Percentiles rank a stretch among this genome's conserved stretches.
These are phyloP conservation scores for Kluyveromyces sp. DNA, from an alignment of 1,139 yeast species.

Conservation along the genomic window DNA sequence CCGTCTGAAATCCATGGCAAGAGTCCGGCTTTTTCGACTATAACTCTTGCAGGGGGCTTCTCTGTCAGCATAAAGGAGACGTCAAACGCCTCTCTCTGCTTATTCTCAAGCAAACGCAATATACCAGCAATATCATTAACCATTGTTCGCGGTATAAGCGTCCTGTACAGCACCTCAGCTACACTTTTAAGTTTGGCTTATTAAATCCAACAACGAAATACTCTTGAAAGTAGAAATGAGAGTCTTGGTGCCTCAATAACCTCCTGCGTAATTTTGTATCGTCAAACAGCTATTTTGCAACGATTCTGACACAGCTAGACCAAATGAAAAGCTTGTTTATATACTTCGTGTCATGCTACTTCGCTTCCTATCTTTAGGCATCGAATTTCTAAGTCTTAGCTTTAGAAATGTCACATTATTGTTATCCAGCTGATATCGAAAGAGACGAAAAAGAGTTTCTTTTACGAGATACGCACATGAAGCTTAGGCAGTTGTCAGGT, in stretches of 20 bases:
- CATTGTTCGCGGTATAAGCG: neutral
- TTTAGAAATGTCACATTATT: neutral
- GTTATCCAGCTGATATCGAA: neutral
- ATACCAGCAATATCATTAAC: neutral
- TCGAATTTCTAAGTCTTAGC: neutral
- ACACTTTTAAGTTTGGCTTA: neutral
- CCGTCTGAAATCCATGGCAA: constrained; percentile 45
- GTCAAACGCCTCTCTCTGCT: constrained; percentile 1
- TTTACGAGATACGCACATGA: neutral
- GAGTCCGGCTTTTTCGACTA: constrained; percentile 14
- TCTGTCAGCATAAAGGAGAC: constrained; percentile 19
- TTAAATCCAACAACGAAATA: neutral
- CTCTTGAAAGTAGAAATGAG: too few species aligned
- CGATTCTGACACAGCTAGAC: too few species aligned
- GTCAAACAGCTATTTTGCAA: too few species aligned
- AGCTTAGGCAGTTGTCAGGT: neutral
- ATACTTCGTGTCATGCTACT: neutral
- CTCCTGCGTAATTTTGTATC: too few species aligned
- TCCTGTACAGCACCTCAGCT: too few species aligned
- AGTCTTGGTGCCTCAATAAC: too few species aligned
- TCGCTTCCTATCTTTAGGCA: neutral
- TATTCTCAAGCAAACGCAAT: neutral
- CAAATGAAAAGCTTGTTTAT: too few species aligned
- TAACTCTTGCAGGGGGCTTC: constrained; percentile 14
- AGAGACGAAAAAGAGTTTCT: neutral